Percentiles rank a stretch among this genome's conserved stretches.
Evolutionary conservation across 768 basidiomycete species (phyloP).

Genomic region (Pholiota molesta): DNA sequence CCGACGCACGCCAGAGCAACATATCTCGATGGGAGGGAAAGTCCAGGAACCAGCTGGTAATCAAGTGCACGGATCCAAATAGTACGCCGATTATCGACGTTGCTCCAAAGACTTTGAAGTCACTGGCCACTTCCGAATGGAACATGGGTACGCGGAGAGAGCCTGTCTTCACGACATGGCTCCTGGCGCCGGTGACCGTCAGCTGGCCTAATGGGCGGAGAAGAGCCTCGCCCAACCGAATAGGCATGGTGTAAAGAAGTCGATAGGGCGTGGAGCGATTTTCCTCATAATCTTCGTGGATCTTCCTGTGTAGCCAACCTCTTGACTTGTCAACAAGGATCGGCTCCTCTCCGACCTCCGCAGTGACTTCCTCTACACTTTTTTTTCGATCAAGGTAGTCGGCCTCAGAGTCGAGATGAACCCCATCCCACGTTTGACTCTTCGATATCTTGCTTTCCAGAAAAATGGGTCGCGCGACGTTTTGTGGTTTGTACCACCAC

Average conservation of each 20-base stretch:
- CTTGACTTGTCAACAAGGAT: background rate
- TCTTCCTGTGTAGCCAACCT: background rate
- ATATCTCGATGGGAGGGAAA: background rate
- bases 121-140: background rate
- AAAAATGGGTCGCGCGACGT: conserved; percentile 19
- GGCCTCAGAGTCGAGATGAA: background rate
- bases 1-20: conserved; percentile 1
- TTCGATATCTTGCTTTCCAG: background rate
- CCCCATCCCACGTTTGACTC: background rate
- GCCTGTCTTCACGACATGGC: background rate
- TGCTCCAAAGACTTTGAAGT: background rate
- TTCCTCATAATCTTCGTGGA: background rate
- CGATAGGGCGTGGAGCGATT: background rate
- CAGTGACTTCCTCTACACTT: background rate
- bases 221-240: background rate
- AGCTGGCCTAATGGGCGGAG: background rate
- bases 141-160: conserved; percentile 1
- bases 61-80: background rate
- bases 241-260: background rate
- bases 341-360: background rate
- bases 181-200: background rate
- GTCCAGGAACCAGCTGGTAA: background rate
- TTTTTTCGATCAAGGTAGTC: background rate
- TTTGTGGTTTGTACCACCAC: conserved; percentile 43
- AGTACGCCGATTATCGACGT: background rate